Conservation (phyloP, 23 red algal species). For the Gracilaria caudata region DNA sequence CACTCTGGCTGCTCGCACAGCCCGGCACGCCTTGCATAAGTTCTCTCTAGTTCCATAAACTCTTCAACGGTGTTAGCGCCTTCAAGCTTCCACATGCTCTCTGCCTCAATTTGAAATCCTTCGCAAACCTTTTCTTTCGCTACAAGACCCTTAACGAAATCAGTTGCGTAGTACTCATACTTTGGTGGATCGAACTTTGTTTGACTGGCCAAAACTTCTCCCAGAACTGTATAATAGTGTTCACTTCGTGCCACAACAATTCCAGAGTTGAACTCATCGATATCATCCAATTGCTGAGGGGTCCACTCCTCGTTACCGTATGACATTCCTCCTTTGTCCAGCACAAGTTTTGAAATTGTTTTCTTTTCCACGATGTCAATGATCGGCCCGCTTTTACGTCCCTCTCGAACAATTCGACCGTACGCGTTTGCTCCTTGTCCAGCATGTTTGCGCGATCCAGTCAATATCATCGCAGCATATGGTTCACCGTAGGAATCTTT, state of each 20-base stretch:
- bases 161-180: slow-evolving; percentile 96
- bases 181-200: slow-evolving; percentile 62
- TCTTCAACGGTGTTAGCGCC: slow-evolving; percentile 97
- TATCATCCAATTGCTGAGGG: slow-evolving; percentile 56
- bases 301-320: slow-evolving; percentile 33
- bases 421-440: slow-evolving; percentile 56
- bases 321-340: slow-evolving; percentile 2
- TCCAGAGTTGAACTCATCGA: slow-evolving; percentile 99
- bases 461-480: slow-evolving; percentile 87
- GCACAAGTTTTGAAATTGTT: slow-evolving; percentile 66
- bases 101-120: slow-evolving; percentile 53
- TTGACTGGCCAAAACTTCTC: slow-evolving; percentile 46
- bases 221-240: slow-evolving; percentile 64
- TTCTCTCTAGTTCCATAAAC: slow-evolving; percentile 67
- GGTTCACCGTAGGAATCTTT: slow-evolving; percentile 26
- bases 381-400: slow-evolving; percentile 47
- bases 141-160: slow-evolving; percentile 90
- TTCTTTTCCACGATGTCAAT: slow-evolving; percentile 98
- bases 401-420: slow-evolving; percentile 85
- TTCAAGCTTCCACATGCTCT: slow-evolving; percentile 87
- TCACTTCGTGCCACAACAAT: slow-evolving; percentile 83
- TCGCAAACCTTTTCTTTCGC: slow-evolving; percentile 42
- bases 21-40: background rate
- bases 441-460: slow-evolving; percentile 62
- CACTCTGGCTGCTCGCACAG: background rate